Conservation (phyloP, 1,139 yeast genomes). For the Magnusiomyces magnusii region DNA sequence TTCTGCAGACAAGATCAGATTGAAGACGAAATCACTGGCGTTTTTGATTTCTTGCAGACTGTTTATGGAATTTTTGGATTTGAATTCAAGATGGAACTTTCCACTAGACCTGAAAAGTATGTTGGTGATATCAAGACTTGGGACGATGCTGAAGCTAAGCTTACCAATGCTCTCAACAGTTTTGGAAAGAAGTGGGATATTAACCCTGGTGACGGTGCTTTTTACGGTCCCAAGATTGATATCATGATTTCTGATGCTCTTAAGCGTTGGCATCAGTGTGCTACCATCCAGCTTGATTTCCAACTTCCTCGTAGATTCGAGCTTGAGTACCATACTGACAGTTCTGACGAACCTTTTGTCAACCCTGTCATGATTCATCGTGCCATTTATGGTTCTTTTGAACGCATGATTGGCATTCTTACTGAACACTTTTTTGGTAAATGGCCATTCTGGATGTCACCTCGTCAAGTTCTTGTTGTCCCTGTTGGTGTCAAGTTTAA, state of each 20-base stretch:
- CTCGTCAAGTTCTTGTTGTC: conserved; percentile 89
- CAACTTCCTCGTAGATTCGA: conserved; percentile 91
- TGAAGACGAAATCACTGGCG: conserved; percentile 67
- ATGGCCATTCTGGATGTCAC: conserved; percentile 99
- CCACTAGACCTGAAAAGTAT: conserved; percentile 90
- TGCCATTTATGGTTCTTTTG: conserved; percentile 95
- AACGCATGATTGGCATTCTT: conserved; percentile 96
- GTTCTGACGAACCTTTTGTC: conserved; percentile 33
- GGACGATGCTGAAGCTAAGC: conserved; percentile 76
- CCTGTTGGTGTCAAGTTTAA: conserved; percentile 93
- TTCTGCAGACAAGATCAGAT: conserved; percentile 91
- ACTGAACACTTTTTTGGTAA: conserved; percentile 97
- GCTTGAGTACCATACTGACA: conserved; percentile 74
- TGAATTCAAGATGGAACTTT: conserved; percentile 79
- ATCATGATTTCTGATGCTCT: conserved; percentile 86
- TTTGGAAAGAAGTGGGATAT: conserved; percentile 85
- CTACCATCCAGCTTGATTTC: conserved; percentile 96
- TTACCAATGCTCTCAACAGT: conserved; percentile 63
- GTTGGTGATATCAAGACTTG: conserved; percentile 84
- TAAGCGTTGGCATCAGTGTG: conserved; percentile 95
- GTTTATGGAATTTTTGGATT: conserved; percentile 83
- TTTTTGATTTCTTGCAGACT: conserved; percentile 69
- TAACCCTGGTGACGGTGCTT: conserved; percentile 97
- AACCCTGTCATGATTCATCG: conserved; percentile 98
- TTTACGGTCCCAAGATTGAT: conserved; percentile 98